Conservation (phyloP, 257 asterid species). For the Coffea eugenioides region DNA sequence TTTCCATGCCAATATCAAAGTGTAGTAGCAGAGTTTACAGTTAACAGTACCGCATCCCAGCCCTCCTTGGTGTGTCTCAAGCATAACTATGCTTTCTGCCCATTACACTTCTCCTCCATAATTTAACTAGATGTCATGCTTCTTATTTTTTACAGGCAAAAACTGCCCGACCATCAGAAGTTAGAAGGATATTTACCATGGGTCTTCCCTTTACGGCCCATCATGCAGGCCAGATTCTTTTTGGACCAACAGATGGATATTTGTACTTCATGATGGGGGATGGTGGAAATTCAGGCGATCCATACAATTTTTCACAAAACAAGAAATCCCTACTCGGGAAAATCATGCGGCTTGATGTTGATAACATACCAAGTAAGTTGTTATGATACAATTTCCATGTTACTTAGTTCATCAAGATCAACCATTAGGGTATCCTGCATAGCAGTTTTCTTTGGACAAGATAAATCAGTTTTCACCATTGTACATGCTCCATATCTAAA, state of each 20-base stretch:
- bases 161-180: slow-evolving; percentile 64
- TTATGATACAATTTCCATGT: not conserved
- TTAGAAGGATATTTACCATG: slow-evolving; percentile 86
- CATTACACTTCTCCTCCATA: not conserved
- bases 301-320: slow-evolving; percentile 82
- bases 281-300: slow-evolving; percentile 76
- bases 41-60: slow-evolving; percentile 51
- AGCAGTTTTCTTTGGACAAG: not conserved
- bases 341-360: slow-evolving; percentile 88
- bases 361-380: slow-evolving; percentile 74
- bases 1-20: slow-evolving; percentile 76
- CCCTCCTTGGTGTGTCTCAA: slow-evolving; percentile 48
- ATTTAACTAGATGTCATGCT: not conserved
- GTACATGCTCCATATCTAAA: not conserved
- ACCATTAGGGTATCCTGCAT: slow-evolving; percentile 2
- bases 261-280: slow-evolving; percentile 98
- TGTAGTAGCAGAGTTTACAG: slow-evolving; percentile 76
- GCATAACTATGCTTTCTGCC: not conserved
- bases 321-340: slow-evolving; percentile 92
- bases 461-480: not conserved
- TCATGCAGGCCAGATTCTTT: slow-evolving; percentile 89
- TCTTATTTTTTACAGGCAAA: slow-evolving; percentile 46
- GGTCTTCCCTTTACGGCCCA: slow-evolving; percentile 78
- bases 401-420: not conserved
- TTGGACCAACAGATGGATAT: slow-evolving; percentile 88